phyloP scores from a whole-genome alignment of 2,329 filamentous ascomycete species.

The Exserohilum turcica region DNA sequence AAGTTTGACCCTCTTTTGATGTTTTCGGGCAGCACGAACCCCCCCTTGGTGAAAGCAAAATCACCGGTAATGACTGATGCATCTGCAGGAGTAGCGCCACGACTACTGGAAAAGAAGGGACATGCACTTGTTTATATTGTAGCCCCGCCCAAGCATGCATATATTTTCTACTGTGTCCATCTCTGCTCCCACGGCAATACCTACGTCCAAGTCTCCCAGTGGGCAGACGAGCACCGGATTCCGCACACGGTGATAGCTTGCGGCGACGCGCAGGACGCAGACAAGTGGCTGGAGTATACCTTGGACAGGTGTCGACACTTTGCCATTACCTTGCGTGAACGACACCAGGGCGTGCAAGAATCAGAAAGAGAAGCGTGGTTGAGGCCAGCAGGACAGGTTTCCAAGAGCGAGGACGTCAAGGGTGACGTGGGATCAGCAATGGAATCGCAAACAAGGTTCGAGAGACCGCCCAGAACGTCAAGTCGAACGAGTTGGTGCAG shows the following conservation, averaged over 20 bases:
- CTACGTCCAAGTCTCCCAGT: conserved; percentile 17
- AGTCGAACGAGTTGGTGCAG: neutral
- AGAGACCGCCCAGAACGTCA: conserved; percentile 2
- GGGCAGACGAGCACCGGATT: neutral
- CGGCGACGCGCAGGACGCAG: neutral
- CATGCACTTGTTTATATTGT: neutral
- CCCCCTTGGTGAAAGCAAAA: neutral
- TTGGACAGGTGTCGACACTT: conserved; percentile 14
- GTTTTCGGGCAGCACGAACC: neutral
- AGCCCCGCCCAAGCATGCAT: conserved; percentile 8
- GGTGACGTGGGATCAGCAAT: neutral
- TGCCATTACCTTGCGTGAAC: conserved; percentile 2
- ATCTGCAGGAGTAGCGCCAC: neutral
- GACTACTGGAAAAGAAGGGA: neutral
- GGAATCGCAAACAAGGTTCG: conserved; percentile 2
- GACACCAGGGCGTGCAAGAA: neutral
- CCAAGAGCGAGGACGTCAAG: conserved; percentile 5
- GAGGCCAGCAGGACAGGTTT: neutral
- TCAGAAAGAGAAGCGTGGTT: neutral
- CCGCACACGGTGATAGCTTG: conserved; percentile 12
- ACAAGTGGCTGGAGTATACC: conserved; percentile 4
- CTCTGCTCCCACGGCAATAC: conserved; percentile 27
- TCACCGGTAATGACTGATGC: conserved; percentile 3
- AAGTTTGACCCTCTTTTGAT: no score
- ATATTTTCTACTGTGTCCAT: conserved; percentile 22